Conservation (phyloP, 2,329 filamentous ascomycete species). For the Microdochium paspali region DNA sequence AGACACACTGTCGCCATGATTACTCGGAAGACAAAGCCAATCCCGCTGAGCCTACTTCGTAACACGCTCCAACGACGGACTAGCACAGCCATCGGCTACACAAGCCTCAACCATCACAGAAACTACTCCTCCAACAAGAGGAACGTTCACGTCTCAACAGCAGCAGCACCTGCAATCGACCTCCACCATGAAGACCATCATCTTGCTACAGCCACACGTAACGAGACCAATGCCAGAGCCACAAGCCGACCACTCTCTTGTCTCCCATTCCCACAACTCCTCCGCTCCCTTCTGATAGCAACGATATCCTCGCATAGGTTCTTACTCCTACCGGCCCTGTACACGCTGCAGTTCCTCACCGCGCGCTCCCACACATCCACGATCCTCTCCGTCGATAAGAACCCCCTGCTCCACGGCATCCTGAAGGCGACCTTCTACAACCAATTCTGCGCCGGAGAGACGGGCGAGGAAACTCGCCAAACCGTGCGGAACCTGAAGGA, state of each 20-base stretch:
- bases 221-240: neutral
- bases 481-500: constrained; percentile 31
- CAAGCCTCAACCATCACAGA: no score
- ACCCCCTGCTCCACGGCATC: constrained; percentile 34
- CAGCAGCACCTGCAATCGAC: neutral
- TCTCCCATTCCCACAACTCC: constrained; percentile 23
- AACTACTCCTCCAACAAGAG: no score
- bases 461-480: constrained; percentile 32
- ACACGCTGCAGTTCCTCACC: constrained; percentile 26
- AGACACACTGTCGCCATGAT: no score
- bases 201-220: neutral
- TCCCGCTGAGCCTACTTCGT: no score
- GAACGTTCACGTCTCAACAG: neutral
- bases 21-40: no score
- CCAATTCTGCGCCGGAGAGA: constrained; percentile 48
- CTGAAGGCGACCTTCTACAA: constrained; percentile 42
- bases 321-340: constrained; percentile 25
- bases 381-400: constrained; percentile 36
- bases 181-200: no score
- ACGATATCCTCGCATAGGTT: constrained; percentile 34
- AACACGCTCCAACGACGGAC: no score
- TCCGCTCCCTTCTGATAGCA: constrained; percentile 31
- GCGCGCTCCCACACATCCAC: constrained; percentile 19
- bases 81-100: no score
- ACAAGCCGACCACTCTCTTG: constrained; percentile 10